phyloP scores from a whole-genome alignment of 2,329 filamentous ascomycete genomes.

The Fusarium praegraminearum region DNA sequence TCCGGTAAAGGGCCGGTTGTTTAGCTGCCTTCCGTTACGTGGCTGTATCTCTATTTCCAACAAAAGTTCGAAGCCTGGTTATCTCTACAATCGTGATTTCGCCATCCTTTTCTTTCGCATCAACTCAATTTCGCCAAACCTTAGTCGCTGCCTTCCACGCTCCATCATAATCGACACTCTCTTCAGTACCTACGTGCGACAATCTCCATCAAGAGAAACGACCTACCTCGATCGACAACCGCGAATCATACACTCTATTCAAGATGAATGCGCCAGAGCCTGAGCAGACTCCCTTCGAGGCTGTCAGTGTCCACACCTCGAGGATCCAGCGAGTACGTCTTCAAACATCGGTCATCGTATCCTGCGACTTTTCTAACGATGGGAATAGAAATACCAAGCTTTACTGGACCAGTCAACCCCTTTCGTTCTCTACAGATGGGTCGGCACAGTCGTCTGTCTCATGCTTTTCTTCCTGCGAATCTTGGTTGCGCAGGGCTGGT shows the following conservation, averaged over 20 bases:
- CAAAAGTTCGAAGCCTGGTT: constrained; percentile 37
- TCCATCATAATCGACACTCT: constrained; percentile 6
- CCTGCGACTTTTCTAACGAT: constrained; percentile 29
- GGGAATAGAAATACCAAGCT: constrained; percentile 84
- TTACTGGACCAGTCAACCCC: constrained; percentile 95
- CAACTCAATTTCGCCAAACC: constrained; percentile 9
- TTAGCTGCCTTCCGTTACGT: constrained; percentile 45
- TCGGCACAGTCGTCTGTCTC: constrained; percentile 81
- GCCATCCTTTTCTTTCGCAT: constrained; percentile 24
- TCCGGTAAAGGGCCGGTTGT: constrained; percentile 40
- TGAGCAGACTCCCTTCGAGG: constrained; percentile 91
- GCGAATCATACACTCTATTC: constrained; percentile 30
- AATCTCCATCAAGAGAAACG: background rate
- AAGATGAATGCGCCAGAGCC: constrained; percentile 88
- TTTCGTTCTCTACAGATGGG: constrained; percentile 89
- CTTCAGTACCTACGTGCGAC: background rate
- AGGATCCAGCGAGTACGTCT: constrained; percentile 75
- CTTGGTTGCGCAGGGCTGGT: constrained; percentile 95
- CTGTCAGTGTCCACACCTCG: constrained; percentile 87
- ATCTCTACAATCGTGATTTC: constrained; percentile 20
- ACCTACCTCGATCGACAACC: constrained; percentile 14
- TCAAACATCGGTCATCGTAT: background rate
- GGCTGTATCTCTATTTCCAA: constrained; percentile 39
- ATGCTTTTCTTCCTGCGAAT: constrained; percentile 89
- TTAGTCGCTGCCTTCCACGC: constrained; percentile 15